phyloP scores from a whole-genome alignment of 2,329 filamentous ascomycete species.

The Penicillium sp. region DNA sequence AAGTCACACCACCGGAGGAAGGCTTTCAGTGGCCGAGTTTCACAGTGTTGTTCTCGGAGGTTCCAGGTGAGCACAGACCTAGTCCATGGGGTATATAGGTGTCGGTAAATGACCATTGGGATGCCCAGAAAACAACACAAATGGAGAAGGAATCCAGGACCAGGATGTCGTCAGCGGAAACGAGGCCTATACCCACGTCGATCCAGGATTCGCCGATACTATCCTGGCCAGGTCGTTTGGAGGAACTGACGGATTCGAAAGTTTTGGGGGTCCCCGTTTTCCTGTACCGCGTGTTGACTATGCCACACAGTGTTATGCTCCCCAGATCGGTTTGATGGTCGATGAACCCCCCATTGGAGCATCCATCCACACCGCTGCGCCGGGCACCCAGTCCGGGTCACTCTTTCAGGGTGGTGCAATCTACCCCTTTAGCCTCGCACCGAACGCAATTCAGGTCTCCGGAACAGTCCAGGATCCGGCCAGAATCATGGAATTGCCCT shows the following conservation, averaged over 20 bases:
- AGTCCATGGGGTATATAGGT: background rate
- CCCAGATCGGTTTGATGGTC: conserved; percentile 1
- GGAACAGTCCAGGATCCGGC: conserved; percentile 3
- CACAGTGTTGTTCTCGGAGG: background rate
- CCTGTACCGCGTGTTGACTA: background rate
- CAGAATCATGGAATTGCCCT: conserved; percentile 11
- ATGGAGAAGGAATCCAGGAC: background rate
- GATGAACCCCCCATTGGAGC: background rate
- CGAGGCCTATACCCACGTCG: background rate
- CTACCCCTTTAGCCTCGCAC: conserved; percentile 1
- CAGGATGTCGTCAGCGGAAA: background rate
- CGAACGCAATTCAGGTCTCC: conserved; percentile 2
- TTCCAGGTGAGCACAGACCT: background rate
- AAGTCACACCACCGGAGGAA: background rate
- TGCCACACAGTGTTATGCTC: background rate
- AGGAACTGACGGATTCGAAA: background rate
- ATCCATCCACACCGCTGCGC: background rate
- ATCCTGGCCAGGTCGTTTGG: background rate
- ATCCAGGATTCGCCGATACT: background rate
- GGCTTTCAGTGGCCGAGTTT: background rate
- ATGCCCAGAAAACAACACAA: background rate
- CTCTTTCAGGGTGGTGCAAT: background rate
- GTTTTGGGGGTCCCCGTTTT: background rate
- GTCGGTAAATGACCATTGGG: background rate
- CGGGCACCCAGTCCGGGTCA: background rate